A percentile compares a stretch with the other conserved stretches of the same genome.
phyloP scores from a whole-genome alignment of 2,329 filamentous ascomycete species.

The Microsporum audouinii region DNA sequence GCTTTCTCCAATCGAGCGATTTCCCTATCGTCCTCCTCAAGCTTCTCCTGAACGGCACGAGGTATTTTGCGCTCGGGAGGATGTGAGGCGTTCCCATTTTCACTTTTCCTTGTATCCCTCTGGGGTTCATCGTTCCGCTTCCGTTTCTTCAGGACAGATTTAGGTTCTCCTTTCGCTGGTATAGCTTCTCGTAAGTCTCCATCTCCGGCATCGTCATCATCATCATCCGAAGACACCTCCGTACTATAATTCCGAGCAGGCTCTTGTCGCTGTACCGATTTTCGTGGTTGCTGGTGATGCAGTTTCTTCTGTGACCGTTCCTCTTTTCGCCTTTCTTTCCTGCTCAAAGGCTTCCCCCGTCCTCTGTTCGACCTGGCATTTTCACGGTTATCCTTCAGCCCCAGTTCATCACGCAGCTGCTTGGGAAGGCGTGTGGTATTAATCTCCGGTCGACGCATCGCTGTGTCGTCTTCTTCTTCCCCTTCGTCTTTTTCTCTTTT shows the following conservation, averaged over 20 bases:
- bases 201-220: constrained; percentile 23
- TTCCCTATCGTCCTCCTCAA: constrained; percentile 75
- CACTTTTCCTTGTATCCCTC: constrained; percentile 19
- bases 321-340: constrained; percentile 58
- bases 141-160: constrained; percentile 29
- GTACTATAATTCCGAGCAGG: constrained; percentile 3
- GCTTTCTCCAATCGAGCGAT: constrained; percentile 81
- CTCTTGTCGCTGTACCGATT: constrained; percentile 4
- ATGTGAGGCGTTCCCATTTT: constrained; percentile 14
- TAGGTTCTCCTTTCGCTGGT: constrained; percentile 16
- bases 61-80: constrained; percentile 20
- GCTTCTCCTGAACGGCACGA: constrained; percentile 45
- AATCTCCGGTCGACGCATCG: constrained; percentile 28
- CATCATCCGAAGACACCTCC: constrained; percentile 20
- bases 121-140: constrained; percentile 15
- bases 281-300: constrained; percentile 21
- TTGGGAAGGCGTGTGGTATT: constrained; percentile 35
- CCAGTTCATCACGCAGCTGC: constrained; percentile 30
- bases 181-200: constrained; percentile 18
- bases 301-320: constrained; percentile 52
- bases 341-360: constrained; percentile 22
- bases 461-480: constrained; percentile 6
- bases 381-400: constrained; percentile 23
- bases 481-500: not conserved
- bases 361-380: constrained; percentile 15